phyloP scores from a whole-genome alignment of 2,329 filamentous ascomycete species.

The Colletotrichum echinochloae region DNA sequence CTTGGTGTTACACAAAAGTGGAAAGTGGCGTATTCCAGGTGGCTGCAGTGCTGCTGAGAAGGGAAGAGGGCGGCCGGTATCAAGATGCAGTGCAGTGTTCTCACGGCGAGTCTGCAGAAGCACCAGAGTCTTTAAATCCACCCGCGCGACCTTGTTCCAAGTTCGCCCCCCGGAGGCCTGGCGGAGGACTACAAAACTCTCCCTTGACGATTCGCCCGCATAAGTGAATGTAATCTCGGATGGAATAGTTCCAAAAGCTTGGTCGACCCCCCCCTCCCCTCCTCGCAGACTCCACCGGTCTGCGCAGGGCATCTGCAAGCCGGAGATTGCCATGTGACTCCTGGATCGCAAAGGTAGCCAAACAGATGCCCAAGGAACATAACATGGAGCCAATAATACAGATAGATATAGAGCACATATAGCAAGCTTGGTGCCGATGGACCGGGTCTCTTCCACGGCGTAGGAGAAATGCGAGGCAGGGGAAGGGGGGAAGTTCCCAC shows the following conservation, averaged over 20 bases:
- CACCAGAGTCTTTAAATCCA: constrained; percentile 1
- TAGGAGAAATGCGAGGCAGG: not conserved
- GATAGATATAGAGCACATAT: not conserved
- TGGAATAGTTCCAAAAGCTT: too few relatives aligned
- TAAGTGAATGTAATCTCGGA: too few relatives aligned
- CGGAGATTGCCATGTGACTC: constrained; percentile 6
- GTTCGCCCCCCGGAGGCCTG: too few relatives aligned
- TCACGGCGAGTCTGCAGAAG: not conserved
- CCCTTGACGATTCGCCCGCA: too few relatives aligned
- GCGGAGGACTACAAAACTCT: too few relatives aligned
- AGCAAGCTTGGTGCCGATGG: not conserved
- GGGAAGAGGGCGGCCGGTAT: too few relatives aligned
- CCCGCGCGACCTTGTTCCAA: too few relatives aligned
- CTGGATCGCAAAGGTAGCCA: not conserved
- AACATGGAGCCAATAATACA: not conserved
- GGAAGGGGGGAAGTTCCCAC: not conserved
- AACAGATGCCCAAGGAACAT: not conserved
- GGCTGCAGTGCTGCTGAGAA: not conserved
- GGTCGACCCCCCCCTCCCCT: too few relatives aligned
- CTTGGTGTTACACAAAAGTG: not conserved
- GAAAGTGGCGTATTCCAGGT: not conserved
- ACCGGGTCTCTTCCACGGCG: not conserved
- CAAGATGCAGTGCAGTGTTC: not conserved
- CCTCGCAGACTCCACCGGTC: not conserved
- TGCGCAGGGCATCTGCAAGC: not conserved